Base-by-base conservation (phyloP, 2,329 filamentous ascomycete genomes). In the Ceratocystis papillata region DNA sequence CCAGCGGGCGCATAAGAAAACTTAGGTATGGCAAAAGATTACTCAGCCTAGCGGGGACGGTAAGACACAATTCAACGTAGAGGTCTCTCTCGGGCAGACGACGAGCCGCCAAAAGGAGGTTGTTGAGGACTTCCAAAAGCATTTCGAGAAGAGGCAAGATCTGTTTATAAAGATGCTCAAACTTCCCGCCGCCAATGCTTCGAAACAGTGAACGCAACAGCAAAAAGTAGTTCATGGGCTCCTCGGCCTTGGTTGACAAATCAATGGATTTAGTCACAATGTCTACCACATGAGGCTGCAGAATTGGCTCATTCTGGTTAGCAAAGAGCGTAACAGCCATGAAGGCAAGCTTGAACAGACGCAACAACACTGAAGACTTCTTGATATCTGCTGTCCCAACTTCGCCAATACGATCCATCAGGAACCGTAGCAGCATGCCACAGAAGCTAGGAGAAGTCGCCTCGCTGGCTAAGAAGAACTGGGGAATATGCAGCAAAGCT, bases 311-410 rank as follows among this genome's bases (percentile, higher is more conserved):
- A 71, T 99, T 99, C 73, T 96, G 92, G 7, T 84, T 82, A 0
- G 91, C 91, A 75, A 99, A 99, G 1, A 99, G 80, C 0, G 94
- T 99, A 48, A 99, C 94, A 0, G 95, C 95, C 94, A 99, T 99
- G 75, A 99, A 99, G 0, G 93, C 96, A 63, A 99, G 78, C 76
- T 99, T 99, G 79, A 97, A 99, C 63, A 99, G 84, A 65, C 95
- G 84, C 63, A 99, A 78, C 44, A 99, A 78, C 61, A 99, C 96
- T 5, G 91, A 93, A 0, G 94, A 93, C 75, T 93, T 96, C 73
- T 90, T 91, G 64, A 94, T 87, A 75, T 99, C 91, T 6, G 88
- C 86, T 0, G 90, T 94, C 25, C 94, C 94, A 55, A 99, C 91
- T 73, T 99, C 89, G 69, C 95, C 89, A 67, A 99, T 95, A 64